A percentile compares a stretch with the other conserved stretches of the same genome.
Conservation (phyloP, 2,329 filamentous ascomycete species). For the Fonsecaea pedrosoi region DNA sequence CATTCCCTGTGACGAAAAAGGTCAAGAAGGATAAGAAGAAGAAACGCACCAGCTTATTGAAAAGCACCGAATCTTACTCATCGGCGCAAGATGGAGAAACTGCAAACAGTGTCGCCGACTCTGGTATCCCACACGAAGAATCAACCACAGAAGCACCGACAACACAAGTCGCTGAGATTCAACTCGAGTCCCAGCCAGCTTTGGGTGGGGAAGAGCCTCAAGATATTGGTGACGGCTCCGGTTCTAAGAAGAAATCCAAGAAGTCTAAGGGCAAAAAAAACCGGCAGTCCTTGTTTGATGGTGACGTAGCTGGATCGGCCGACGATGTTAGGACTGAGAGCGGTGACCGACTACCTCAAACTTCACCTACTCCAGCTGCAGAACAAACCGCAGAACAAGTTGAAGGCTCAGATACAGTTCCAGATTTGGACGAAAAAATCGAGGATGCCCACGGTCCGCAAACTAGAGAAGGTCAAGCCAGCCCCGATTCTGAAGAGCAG, state of each 20-base stretch:
- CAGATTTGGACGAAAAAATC: neutral
- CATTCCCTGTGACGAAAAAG: slow-evolving; percentile 13
- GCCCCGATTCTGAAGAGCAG: neutral
- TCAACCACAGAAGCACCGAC: neutral
- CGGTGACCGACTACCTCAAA: neutral
- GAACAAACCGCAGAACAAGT: neutral
- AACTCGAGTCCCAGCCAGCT: neutral
- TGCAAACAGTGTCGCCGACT: neutral
- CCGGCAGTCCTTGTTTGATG: slow-evolving; percentile 8
- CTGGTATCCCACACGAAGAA: neutral
- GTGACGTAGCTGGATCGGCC: slow-evolving; percentile 7
- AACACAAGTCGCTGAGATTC: neutral
- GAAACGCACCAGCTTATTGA: slow-evolving; percentile 29
- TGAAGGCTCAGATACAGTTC: neutral
- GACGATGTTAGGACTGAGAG: neutral
- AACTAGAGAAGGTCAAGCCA: neutral
- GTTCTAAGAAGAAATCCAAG: slow-evolving; percentile 22
- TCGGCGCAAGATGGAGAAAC: slow-evolving; percentile 1
- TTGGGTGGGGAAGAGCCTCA: neutral
- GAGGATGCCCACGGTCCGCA: neutral
- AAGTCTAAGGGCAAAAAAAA: slow-evolving; percentile 43
- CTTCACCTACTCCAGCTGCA: neutral
- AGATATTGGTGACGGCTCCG: slow-evolving; percentile 11
- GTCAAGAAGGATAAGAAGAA: slow-evolving; percentile 38
- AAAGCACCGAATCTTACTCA: slow-evolving; percentile 14